These are phyloP conservation scores for Alternaria rosae DNA, from an alignment of 2,329 filamentous ascomycete genomes.

Conservation along the genomic window DNA sequence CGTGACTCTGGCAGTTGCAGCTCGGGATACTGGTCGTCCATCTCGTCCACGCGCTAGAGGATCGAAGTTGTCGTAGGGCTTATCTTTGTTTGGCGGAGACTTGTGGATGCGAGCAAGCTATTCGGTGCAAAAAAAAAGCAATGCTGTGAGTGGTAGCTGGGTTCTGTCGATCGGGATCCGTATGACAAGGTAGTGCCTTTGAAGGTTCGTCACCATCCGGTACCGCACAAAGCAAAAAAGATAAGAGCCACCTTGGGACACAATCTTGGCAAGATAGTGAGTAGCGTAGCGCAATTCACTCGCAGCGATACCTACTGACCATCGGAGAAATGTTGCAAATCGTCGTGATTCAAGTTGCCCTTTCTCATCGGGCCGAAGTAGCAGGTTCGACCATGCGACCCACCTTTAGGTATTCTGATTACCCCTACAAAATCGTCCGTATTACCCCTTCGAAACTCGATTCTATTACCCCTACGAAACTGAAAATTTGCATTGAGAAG, in stretches of 20 bases:
- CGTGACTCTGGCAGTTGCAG: slow-evolving; percentile 70
- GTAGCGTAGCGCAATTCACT: slow-evolving; percentile 4
- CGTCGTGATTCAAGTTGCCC: slow-evolving; percentile 14
- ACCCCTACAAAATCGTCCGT: slow-evolving; percentile 41
- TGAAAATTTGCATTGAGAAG: slow-evolving; percentile 39
- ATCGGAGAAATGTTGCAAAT: neutral
- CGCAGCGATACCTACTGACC: slow-evolving; percentile 1
- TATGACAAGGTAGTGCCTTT: slow-evolving; percentile 3
- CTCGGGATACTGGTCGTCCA: slow-evolving; percentile 39
- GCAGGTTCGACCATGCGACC: slow-evolving; percentile 12
- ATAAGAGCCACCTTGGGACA: slow-evolving; percentile 8
- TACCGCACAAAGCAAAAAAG: slow-evolving; percentile 16
- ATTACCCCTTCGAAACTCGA: slow-evolving; percentile 47
- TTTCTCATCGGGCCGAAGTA: slow-evolving; percentile 26
- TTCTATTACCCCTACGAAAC: slow-evolving; percentile 49
- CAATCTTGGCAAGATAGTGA: slow-evolving; percentile 7
- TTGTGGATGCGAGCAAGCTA: neutral
- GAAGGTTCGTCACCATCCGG: slow-evolving; percentile 13
- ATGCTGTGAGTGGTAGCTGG: neutral
- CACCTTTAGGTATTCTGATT: slow-evolving; percentile 29
- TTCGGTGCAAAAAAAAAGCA: slow-evolving; percentile 1
- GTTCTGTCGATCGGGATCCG: slow-evolving; percentile 1
- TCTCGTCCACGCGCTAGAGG: slow-evolving; percentile 18
- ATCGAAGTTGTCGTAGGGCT: neutral
- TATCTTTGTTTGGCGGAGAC: neutral